phyloP scores from a whole-genome alignment of 306 rosid species.

The Quercus gilva region DNA sequence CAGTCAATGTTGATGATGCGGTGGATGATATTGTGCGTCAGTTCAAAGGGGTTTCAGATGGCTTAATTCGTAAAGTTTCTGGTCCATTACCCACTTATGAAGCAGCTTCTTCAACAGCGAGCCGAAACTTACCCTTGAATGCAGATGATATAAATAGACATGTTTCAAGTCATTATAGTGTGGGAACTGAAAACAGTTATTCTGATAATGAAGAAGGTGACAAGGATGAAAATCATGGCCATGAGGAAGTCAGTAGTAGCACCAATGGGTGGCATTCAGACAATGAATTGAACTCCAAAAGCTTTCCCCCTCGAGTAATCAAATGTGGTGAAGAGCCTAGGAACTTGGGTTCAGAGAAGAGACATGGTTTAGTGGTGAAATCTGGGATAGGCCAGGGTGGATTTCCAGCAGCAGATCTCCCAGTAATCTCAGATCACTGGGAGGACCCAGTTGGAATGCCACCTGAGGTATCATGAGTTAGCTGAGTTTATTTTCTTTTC shows the following conservation, averaged over 20 bases:
- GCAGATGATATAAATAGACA: constrained; percentile 51
- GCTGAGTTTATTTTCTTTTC: constrained; percentile 27
- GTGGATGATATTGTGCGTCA: constrained; percentile 94
- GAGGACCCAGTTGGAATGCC: constrained; percentile 85
- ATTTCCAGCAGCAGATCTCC: constrained; percentile 31
- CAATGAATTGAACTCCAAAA: constrained; percentile 63
- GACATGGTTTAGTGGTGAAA: constrained; percentile 37
- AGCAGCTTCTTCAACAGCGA: constrained; percentile 39
- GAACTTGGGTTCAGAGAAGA: constrained; percentile 43
- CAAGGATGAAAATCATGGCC: constrained; percentile 32
- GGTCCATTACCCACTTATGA: constrained; percentile 49
- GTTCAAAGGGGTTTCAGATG: constrained; percentile 94
- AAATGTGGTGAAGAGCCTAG: constrained; percentile 38
- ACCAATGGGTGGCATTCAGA: constrained; percentile 65
- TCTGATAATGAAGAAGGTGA: constrained; percentile 66
- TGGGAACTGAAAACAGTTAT: constrained; percentile 51
- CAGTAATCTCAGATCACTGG: constrained; percentile 29
- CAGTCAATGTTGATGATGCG: constrained; percentile 97
- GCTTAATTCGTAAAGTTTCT: constrained; percentile 67
- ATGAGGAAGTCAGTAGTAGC: constrained; percentile 37
- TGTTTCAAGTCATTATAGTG: constrained; percentile 40
- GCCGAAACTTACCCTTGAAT: constrained; percentile 43
- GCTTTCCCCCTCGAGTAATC: constrained; percentile 38
- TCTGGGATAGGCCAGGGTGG: constrained; percentile 43
- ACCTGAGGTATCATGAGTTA: constrained; percentile 70